Base-by-base conservation (phyloP, 768 basidiomycete genomes). In the Pleurotus tuber-regium region DNA sequence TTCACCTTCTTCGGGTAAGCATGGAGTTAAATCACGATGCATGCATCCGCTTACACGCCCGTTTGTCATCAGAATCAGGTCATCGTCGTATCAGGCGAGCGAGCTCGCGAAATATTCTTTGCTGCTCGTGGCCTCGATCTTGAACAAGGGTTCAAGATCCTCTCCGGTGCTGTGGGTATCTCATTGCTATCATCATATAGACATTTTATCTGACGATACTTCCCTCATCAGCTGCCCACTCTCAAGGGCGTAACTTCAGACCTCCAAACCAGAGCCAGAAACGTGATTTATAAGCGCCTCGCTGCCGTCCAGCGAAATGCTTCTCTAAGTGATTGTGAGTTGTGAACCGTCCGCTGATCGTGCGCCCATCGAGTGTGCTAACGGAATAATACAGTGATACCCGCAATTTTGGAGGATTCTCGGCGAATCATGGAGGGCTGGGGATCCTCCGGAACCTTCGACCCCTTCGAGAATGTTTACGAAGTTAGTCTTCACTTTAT, bases 81-180 rank as follows among this genome's bases (percentile, higher is more conserved):
- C 57, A 74, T 91, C 47, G 87, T 85, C 28, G 78, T 90, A 33
- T 89, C 88, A 33, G 89, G 88, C 47, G 85, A 88, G 61, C 74
- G 72, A 28, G 88, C 81, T 12, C 74, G 88, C 51, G 77, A 79
- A 50, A 74, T 81, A 2, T 89, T 89, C 67, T 87, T 89, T 60
- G 75, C 76, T 2, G 80, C 84, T 51, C 83, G 80, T 66, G 78
- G 78, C 18, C 79, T 91, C 55, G 86, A 89, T 66, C 77, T 91
- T 44, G 84, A 82, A 35, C 86, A 88, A 70, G 88, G 87, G 4
- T 90, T 88, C 74, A 86, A 83, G 60, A 79, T 87, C 60, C 76
- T 91, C 54, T 87, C 86, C 43, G 88, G 87, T 44, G 87, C 85
- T 50, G 88, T 89, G 64, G 57, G 85, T 79, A 24, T 16, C n/a